Conservation (phyloP, 768 basidiomycete species). For the Mycena leptocephala region DNA sequence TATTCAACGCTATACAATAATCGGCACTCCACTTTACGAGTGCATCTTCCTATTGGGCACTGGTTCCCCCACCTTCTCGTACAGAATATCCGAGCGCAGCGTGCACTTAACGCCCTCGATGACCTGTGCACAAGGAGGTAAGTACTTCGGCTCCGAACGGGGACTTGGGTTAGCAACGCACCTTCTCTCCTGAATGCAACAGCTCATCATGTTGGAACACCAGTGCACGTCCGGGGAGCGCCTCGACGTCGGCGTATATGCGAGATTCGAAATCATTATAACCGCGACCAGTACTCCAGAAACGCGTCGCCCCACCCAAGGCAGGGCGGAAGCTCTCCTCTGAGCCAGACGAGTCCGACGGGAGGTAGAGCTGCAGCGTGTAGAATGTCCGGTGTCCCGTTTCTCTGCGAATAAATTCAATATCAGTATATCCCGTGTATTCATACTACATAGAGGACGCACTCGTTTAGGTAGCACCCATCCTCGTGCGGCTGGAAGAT, state of each 20-base stretch:
- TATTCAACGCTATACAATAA: too few species aligned
- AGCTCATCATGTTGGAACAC: constrained; percentile 34
- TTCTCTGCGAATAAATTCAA: background rate
- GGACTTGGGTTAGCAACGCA: background rate
- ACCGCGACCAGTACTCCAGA: background rate
- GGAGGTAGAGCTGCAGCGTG: constrained; percentile 35
- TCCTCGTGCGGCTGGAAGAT: background rate
- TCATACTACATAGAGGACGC: background rate
- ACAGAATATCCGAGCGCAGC: constrained; percentile 33
- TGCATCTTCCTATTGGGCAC: background rate
- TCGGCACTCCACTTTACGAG: background rate
- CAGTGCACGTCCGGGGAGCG: constrained; percentile 24
- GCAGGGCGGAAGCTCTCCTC: constrained; percentile 26
- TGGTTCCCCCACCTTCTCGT: constrained; percentile 31
- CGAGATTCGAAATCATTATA: background rate
- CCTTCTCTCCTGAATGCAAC: constrained; percentile 31
- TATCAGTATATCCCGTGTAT: background rate
- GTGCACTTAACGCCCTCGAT: constrained; percentile 26
- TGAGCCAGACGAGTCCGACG: constrained; percentile 26
- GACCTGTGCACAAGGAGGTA: background rate
- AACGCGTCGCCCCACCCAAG: constrained; percentile 30
- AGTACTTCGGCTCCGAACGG: background rate
- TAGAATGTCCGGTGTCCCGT: constrained; percentile 29
- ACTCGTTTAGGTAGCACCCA: constrained; percentile 16
- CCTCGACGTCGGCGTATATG: constrained; percentile 29